phyloP scores from a whole-genome alignment of 352 stramenopile genomes.

The Peronospora destructor region DNA sequence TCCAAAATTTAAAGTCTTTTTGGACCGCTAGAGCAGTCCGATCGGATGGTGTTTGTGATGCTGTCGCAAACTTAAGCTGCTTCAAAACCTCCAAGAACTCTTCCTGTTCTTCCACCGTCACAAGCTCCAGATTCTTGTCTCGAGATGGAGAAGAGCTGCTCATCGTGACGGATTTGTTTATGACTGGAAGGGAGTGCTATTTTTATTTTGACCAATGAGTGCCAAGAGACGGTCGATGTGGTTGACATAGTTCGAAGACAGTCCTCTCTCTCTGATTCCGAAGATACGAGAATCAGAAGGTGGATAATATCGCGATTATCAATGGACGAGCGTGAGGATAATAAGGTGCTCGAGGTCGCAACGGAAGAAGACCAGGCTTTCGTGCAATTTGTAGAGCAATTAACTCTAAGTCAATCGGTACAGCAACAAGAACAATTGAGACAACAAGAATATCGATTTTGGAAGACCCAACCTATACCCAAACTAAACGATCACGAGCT shows the following conservation, averaged over 20 bases:
- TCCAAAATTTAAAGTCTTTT: slow-evolving; percentile 91
- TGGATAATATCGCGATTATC: too few relatives aligned
- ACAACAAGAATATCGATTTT: slow-evolving; percentile 50
- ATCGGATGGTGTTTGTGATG: slow-evolving; percentile 9
- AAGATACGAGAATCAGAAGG: too few relatives aligned
- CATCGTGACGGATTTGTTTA: slow-evolving; percentile 5
- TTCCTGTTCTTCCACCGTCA: slow-evolving; percentile 59
- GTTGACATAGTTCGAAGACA: too few relatives aligned
- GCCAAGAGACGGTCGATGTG: too few relatives aligned
- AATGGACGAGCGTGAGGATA: not conserved
- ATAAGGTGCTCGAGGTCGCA: not conserved
- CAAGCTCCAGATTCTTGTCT: slow-evolving; percentile 36
- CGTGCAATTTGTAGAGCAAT: too few relatives aligned
- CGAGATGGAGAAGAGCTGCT: slow-evolving; percentile 4
- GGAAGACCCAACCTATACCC: slow-evolving; percentile 89
- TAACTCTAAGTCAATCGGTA: too few relatives aligned
- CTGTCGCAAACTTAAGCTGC: slow-evolving; percentile 47
- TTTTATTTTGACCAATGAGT: too few relatives aligned
- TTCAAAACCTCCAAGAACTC: slow-evolving; percentile 65
- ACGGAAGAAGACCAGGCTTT: too few relatives aligned
- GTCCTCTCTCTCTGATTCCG: too few relatives aligned
- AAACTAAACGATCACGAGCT: slow-evolving; percentile 6
- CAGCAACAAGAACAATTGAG: not conserved
- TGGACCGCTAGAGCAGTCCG: slow-evolving; percentile 17
- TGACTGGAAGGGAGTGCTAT: too few relatives aligned